Base-by-base conservation (phyloP, 2,329 filamentous ascomycete species). In the Ophioceras dolichostomum region DNA sequence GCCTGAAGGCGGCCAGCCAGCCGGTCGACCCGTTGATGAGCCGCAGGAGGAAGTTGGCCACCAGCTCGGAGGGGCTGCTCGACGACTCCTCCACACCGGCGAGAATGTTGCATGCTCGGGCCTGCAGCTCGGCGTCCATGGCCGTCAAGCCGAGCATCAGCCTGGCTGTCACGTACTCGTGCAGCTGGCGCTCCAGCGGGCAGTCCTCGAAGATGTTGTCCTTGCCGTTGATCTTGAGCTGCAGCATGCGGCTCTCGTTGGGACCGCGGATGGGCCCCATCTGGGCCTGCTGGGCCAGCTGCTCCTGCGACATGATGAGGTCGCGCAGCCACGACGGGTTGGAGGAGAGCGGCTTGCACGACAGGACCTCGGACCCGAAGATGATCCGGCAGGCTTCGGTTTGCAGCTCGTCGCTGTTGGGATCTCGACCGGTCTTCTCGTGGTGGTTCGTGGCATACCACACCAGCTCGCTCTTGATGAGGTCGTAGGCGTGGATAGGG, bases 371-470 rank as follows among this genome's bases (percentile, higher is more conserved):
- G 16, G 68, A 61, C 5, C 65, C 70, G 42, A 68, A 70, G 44
- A 78, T 62, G 43, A 78, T 67, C 40, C 67, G 64, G 34, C 69
- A 73, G n/a, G 71, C 72, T 51, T 77, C 71, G n/a, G 65, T 49
- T 41, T 70, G 66, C 38, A 78, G 53, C 35, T 75, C 67, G 10
- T 64, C 59, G 40, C 78, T 73, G 5, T 60, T 66, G 3, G 66
- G 65, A 2, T 52, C 30, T 17, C 45, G 47, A 26, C 60, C 60
- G 13, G 57, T 57, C 26, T 62, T 55, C 16, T 70, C 60, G 13
- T 52, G 54, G 35, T 62, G 57, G 41, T 67, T 65, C 33, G 59
- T 49, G 22, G 63, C 56, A 56, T 67, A 78, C 49, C 69, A 65
- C 27, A 65, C 60, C 42, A 79, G 49, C 47, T 77, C 73, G 38